Base-by-base conservation (phyloP, 2,329 filamentous ascomycete genomes). In the Coniosporium tulheliwenetii region DNA sequence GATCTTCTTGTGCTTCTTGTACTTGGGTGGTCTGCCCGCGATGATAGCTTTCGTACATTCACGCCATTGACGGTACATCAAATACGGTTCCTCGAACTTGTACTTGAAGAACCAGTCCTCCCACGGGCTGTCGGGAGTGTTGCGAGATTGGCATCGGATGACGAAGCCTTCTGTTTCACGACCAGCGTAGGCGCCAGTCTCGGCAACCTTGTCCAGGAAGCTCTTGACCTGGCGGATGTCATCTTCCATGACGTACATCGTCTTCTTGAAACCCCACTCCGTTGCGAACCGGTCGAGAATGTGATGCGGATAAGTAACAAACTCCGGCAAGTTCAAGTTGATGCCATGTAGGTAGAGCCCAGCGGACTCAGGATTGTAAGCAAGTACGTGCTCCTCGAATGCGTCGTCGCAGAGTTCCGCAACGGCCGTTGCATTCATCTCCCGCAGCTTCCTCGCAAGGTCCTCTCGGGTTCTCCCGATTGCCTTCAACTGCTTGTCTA, bases 91-190 rank as follows among this genome's bases (percentile, higher is more conserved):
- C 55, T 98, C 91, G 45, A 98, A 98, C 65, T 98, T 98, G 74
- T 87, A 98, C 63, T 98, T 98, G 78, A 98, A 98, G 63, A 98
- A 98, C 91, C 91, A 98, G 58, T 98, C 87, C n/a, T 74, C 65
- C 57, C 79, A 91, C 0, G 74, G 71, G 2, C 58, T 59, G 10
- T 58, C 56, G 1, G 61, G 63, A 0, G 66, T 65, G 26, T 76
- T 61, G 55, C 68, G 67, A 67, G 77, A 64, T 77, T 84, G 71
- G 45, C 91, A 96, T 42, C 91, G 80, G 50, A 98, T 81, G 43
- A 98, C 91, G 51, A 98, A 98, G 3, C 91, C 91, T 61, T 98
- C 91, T 0, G 94, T 89, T 50, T 96, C 89, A 41, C 87, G 81
- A 8, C 87, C 89, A 46, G 83, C 79, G 62, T 93, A 89, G 31